Percentiles rank a stretch among this genome's conserved stretches.
phyloP scores from a whole-genome alignment of 148 eudicot genomes.

The Linanthus parryae region DNA sequence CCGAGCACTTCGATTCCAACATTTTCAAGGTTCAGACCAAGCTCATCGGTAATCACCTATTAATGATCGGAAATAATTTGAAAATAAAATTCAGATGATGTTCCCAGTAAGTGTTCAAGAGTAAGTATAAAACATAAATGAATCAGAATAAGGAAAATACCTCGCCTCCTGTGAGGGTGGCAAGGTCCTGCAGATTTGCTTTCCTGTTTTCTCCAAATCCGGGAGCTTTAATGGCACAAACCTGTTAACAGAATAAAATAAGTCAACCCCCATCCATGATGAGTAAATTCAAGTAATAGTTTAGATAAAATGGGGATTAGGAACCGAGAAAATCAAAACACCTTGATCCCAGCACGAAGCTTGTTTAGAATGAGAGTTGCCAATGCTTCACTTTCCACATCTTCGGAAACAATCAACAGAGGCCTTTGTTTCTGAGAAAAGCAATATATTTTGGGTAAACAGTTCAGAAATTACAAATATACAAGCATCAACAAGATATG shows the following conservation, averaged over 20 bases:
- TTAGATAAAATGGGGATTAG: neutral
- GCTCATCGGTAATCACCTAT: slow-evolving; percentile 80
- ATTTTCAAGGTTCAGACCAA: slow-evolving; percentile 78
- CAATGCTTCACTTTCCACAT: slow-evolving; percentile 47
- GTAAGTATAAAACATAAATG: neutral
- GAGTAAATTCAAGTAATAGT: neutral
- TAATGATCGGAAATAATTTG: neutral
- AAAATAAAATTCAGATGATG: neutral
- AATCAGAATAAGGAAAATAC: slow-evolving; percentile 18
- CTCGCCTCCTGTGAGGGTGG: slow-evolving; percentile 72
- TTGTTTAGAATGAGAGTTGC: slow-evolving; percentile 57
- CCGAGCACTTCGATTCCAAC: slow-evolving; percentile 64
- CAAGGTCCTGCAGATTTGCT: slow-evolving; percentile 71
- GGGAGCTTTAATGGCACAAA: slow-evolving; percentile 92
- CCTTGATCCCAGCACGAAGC: slow-evolving; percentile 91
- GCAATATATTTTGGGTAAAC: neutral
- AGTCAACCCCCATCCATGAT: neutral
- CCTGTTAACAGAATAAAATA: slow-evolving; percentile 23
- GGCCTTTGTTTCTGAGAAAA: slow-evolving; percentile 35
- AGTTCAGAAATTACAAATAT: neutral
- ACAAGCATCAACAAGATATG: neutral
- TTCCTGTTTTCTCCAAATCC: slow-evolving; percentile 88
- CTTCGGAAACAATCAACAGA: slow-evolving; percentile 46
- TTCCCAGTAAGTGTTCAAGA: neutral
- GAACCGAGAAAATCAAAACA: slow-evolving; percentile 7